These are phyloP conservation scores for Fraxinus excelsior DNA, from an alignment of 257 asterid species.

Conservation along the genomic window DNA sequence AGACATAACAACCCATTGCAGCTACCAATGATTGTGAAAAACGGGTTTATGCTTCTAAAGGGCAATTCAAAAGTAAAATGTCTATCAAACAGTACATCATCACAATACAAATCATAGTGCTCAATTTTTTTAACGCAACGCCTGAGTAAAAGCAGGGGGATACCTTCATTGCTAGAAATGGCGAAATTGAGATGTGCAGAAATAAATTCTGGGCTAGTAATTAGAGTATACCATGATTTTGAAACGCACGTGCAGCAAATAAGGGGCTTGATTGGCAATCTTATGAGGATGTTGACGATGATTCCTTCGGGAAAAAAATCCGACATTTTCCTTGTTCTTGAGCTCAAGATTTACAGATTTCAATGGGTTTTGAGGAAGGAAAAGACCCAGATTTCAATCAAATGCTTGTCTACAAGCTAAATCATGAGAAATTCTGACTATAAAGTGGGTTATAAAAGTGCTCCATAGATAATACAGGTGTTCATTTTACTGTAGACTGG, in stretches of 20 bases:
- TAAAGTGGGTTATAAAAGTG: not conserved
- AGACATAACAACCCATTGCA: slow-evolving; percentile 54
- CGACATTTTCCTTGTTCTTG: slow-evolving; percentile 34
- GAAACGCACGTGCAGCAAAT: slow-evolving; percentile 51
- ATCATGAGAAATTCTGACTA: not conserved
- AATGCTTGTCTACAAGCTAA: not conserved
- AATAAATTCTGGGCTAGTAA: slow-evolving; percentile 43
- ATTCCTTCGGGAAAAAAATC: slow-evolving; percentile 36
- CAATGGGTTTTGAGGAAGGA: not conserved
- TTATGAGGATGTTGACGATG: slow-evolving; percentile 42
- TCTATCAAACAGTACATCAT: slow-evolving; percentile 18
- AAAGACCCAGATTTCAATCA: not conserved
- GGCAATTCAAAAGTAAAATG: slow-evolving; percentile 31
- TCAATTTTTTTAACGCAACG: slow-evolving; percentile 30
- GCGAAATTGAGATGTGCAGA: slow-evolving; percentile 38
- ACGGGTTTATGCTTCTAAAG: slow-evolving; percentile 37
- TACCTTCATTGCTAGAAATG: not conserved
- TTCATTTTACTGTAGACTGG: not conserved
- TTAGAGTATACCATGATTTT: slow-evolving; percentile 49
- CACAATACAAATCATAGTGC: slow-evolving; percentile 33
- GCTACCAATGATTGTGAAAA: slow-evolving; percentile 45
- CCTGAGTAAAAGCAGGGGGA: slow-evolving; percentile 34
- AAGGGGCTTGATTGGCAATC: slow-evolving; percentile 41
- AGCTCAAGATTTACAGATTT: not conserved
- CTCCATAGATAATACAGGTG: not conserved